Evolutionary conservation across 2,329 filamentous ascomycete genomes (phyloP), one percentile per base, ranked within the genome.

Genomic region (Hypoxylon sp.): DNA sequence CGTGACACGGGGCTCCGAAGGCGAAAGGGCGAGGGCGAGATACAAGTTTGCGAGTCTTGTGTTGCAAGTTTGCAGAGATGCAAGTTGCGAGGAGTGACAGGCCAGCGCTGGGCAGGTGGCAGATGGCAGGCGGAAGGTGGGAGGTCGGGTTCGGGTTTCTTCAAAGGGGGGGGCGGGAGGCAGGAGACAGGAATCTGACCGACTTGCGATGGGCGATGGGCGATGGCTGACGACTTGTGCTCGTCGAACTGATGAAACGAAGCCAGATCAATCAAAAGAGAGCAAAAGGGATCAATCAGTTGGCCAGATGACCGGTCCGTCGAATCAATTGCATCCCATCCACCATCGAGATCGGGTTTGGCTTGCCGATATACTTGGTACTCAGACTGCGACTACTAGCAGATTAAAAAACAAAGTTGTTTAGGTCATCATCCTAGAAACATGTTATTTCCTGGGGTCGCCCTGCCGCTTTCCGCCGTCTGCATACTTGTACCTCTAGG

Each of bases 1-100:
- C 63, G 41, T 59, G 46, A 60, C 38, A 21, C 51, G 51, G 48
- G n/a, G 41, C 46, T 55, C 33, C 37, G 38, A 48, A 58, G 38
- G n/a, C n/a, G n/a, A n/a, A n/a, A n/a, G n/a, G 38, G 40, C 29
- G 53, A 33, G 48, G 43, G 42, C 41, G 13, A 43, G 23, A 26
- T 35, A 38, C 13, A 15, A 23, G 45, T 41, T 37, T 26, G 31
- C 26, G 42, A 52, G n/a, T n/a, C n/a, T n/a, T n/a, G n/a, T n/a
- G n/a, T n/a, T n/a, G n/a, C n/a, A n/a, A n/a, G n/a, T n/a, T n/a
- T n/a, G n/a, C n/a, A n/a, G n/a, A n/a, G 31, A 7, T 35, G 29
- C 8, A 15, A 33, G 29, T 33, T 33, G n/a, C 6, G 23, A 35
- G 4, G 31, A 8, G 31, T n/a, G 17, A 35, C 31, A 6, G n/a